Percentiles rank a stretch among this genome's conserved stretches.
These are phyloP conservation scores for Calocybe gangraenosa DNA, from an alignment of 768 basidiomycete genomes.

Conservation along the genomic window DNA sequence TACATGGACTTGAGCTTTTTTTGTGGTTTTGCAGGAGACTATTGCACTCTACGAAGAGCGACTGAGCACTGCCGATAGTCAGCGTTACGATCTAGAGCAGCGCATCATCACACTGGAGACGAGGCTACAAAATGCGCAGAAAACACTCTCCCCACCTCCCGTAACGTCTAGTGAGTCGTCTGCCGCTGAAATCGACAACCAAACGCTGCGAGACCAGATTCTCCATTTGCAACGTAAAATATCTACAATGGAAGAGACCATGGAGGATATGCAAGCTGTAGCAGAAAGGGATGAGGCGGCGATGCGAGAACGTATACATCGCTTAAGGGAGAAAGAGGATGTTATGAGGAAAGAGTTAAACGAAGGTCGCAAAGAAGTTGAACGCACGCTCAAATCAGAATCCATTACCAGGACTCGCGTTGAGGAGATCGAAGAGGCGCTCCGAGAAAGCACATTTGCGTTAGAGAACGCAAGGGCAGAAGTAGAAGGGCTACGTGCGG, in stretches of 20 bases:
- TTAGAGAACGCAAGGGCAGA: slow-evolving; percentile 89
- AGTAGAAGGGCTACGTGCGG: slow-evolving; percentile 73
- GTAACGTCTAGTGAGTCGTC: slow-evolving; percentile 44
- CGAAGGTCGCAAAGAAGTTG: slow-evolving; percentile 61
- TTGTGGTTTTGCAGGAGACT: slow-evolving; percentile 59
- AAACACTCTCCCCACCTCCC: slow-evolving; percentile 20
- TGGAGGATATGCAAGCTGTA: slow-evolving; percentile 70
- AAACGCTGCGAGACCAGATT: slow-evolving; percentile 86
- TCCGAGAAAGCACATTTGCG: slow-evolving; percentile 81
- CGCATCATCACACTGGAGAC: slow-evolving; percentile 53
- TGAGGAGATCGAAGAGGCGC: slow-evolving; percentile 85
- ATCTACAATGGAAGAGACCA: slow-evolving; percentile 70
- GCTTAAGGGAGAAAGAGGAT: slow-evolving; percentile 72
- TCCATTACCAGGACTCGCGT: slow-evolving; percentile 56
- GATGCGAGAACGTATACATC: slow-evolving; percentile 58
- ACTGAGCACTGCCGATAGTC: slow-evolving; percentile 62
- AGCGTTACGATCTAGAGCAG: slow-evolving; percentile 77
- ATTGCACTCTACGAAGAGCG: slow-evolving; percentile 94
- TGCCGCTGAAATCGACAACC: slow-evolving; percentile 92
- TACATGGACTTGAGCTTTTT: slow-evolving; percentile 6
- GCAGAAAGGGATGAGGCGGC: slow-evolving; percentile 72
- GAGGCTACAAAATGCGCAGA: slow-evolving; percentile 25
- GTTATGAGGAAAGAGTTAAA: slow-evolving; percentile 65
- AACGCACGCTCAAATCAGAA: slow-evolving; percentile 61
- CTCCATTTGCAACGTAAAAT: slow-evolving; percentile 81